These are phyloP conservation scores for Fusarium hostae DNA, from an alignment of 2,329 filamentous ascomycete genomes.

Conservation along the genomic window DNA sequence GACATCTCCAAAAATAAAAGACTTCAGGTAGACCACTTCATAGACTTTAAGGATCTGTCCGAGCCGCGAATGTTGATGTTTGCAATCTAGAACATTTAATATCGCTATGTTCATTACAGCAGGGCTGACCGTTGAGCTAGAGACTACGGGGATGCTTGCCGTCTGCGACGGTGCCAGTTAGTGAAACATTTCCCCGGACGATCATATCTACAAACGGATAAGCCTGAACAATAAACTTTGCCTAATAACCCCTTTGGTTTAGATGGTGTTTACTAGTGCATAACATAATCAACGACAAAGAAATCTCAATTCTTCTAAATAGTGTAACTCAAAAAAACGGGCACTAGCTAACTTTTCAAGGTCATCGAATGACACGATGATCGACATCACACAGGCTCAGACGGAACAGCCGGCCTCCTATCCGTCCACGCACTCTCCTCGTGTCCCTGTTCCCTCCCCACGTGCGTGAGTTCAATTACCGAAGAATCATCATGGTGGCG, in stretches of 20 bases:
- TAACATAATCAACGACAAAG: neutral
- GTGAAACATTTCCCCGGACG: conserved; percentile 1
- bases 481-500: neutral
- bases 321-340: neutral
- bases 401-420: neutral
- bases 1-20: neutral
- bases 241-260: neutral
- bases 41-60: neutral
- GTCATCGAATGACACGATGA: neutral
- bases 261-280: neutral
- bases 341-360: neutral
- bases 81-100: neutral
- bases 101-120: neutral
- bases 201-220: neutral
- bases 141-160: neutral
- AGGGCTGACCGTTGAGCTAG: conserved; percentile 10
- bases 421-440: neutral
- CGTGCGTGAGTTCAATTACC: conserved; percentile 7
- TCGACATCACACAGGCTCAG: conserved; percentile 8
- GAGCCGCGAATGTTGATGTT: neutral
- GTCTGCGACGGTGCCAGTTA: neutral
- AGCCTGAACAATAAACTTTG: neutral
- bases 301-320: neutral
- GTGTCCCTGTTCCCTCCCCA: neutral
- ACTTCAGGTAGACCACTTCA: neutral